Base-by-base conservation (phyloP, 257 asterid genomes). In the Nicotiana attenuata region DNA sequence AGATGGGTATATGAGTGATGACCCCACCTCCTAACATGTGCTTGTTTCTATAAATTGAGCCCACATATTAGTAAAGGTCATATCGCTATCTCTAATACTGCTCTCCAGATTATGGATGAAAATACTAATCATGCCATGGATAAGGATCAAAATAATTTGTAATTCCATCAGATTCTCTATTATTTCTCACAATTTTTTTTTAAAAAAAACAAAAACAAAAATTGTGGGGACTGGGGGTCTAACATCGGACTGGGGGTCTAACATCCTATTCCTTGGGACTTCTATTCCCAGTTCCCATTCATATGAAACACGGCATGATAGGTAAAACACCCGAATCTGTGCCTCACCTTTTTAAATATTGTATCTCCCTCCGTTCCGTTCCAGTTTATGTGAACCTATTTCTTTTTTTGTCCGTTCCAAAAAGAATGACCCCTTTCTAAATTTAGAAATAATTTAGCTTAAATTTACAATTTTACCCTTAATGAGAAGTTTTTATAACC, bases 11-110 rank as follows among this genome's bases (percentile, higher is more conserved):
- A 52, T 3, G 56, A 52, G 56, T 73, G 47, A 13, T 47, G 29
- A 73, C 38, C 38, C 20, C 60, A 47, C 79, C 79, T 14, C 61
- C 78, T 28, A 41, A 47, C 79, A 73, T 73, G 79, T 73, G 79
- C 22, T 47, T 73, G 50, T 73, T 10, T 73, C 15, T 73, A 47
- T 3, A 22, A 73, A 14, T 20, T 14, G 41, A 47, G 79, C 22
- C 61, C 16, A 73, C 79, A 47, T 14, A 45, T 22, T 45, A 47
- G 57, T 41, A 28, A 28, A 15, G 22, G 38, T 71, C 78, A 41
- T 45, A 20, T 71, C 78, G 38, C 78, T 73, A 73, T 73, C 38
- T 1, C 60, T 73, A 13, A 33, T 47, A 45, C 41, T 22, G 20
- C 38, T 73, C 79, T 73, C 31, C 61, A 73, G 38, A 73, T 22